A percentile compares a stretch with the other conserved stretches of the same genome.
Conservation (phyloP, 257 asterid genomes). For the Datura wrightii region DNA sequence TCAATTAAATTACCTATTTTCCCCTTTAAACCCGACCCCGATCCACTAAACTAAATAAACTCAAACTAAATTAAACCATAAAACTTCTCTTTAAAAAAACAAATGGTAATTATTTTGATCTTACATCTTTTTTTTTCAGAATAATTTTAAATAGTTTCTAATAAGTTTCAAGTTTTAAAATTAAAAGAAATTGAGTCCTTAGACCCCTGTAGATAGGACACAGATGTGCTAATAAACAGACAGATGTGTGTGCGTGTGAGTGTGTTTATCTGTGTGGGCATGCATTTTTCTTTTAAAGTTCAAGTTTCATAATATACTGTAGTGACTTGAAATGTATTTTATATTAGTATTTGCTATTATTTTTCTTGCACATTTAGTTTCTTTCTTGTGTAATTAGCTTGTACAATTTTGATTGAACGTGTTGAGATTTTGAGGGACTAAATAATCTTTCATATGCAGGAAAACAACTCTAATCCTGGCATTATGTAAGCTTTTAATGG, state of each 20-base stretch:
- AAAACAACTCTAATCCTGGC: slow-evolving; percentile 93
- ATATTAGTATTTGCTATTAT: not conserved
- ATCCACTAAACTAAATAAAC: too few species aligned
- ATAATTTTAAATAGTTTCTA: too few species aligned
- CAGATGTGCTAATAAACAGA: not conserved
- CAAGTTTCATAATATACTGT: not conserved
- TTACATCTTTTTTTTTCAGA: too few species aligned
- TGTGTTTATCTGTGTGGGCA: not conserved
- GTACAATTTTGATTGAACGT: not conserved
- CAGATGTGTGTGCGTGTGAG: not conserved
- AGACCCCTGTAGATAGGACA: not conserved
- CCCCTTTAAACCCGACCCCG: too few species aligned
- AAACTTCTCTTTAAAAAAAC: too few species aligned
- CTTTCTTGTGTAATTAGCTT: not conserved
- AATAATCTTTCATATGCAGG: slow-evolving; percentile 46
- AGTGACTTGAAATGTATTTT: not conserved
- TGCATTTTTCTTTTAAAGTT: not conserved
- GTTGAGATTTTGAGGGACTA: not conserved
- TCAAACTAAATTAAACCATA: too few species aligned
- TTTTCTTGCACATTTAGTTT: not conserved
- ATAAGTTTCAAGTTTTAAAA: too few species aligned
- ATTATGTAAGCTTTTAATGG: slow-evolving; percentile 74
- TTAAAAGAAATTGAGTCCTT: not conserved
- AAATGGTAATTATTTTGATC: too few species aligned
- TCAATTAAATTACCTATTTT: too few species aligned